phyloP scores from a whole-genome alignment of 192 early-diverging fungal genomes.

The Helicostylum pulchrum region DNA sequence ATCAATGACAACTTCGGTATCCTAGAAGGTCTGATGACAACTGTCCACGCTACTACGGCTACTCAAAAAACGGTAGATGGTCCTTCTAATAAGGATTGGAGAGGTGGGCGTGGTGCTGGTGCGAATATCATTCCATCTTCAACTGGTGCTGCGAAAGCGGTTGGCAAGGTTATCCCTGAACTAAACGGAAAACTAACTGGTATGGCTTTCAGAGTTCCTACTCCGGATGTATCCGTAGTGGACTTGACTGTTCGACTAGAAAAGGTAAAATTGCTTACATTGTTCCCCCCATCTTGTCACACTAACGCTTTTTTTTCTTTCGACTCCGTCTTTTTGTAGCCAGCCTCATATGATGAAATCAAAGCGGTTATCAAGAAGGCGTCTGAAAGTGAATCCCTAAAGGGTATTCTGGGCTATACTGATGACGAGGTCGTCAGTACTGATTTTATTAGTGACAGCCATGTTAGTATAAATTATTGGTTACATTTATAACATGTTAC shows the following conservation, averaged over 20 bases:
- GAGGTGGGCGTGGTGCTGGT: constrained; percentile 88
- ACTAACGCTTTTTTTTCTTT: not conserved
- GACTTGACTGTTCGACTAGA: constrained; percentile 90
- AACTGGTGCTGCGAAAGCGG: constrained; percentile 96
- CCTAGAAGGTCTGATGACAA: constrained; percentile 94
- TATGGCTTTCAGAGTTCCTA: constrained; percentile 96
- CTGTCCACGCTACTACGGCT: constrained; percentile 94
- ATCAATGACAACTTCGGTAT: constrained; percentile 95
- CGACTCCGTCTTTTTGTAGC: constrained; percentile 19
- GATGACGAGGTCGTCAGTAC: constrained; percentile 92
- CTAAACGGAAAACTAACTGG: constrained; percentile 95
- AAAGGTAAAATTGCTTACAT: constrained; percentile 46
- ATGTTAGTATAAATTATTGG: constrained; percentile 53
- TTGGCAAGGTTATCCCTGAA: constrained; percentile 92
- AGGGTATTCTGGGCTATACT: constrained; percentile 90
- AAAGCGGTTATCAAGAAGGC: constrained; percentile 82
- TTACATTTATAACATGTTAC: too few species aligned
- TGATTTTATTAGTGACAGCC: constrained; percentile 89
- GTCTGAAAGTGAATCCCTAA: constrained; percentile 58
- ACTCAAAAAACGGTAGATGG: constrained; percentile 99
- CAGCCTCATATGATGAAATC: constrained; percentile 86
- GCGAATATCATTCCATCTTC: constrained; percentile 94
- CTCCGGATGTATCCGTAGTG: constrained; percentile 93
- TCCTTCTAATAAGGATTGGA: constrained; percentile 93
- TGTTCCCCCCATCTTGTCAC: not conserved